Evolutionary conservation across 1,139 yeast genomes (phyloP).

Genomic region (Suhomyces choctaworum): DNA sequence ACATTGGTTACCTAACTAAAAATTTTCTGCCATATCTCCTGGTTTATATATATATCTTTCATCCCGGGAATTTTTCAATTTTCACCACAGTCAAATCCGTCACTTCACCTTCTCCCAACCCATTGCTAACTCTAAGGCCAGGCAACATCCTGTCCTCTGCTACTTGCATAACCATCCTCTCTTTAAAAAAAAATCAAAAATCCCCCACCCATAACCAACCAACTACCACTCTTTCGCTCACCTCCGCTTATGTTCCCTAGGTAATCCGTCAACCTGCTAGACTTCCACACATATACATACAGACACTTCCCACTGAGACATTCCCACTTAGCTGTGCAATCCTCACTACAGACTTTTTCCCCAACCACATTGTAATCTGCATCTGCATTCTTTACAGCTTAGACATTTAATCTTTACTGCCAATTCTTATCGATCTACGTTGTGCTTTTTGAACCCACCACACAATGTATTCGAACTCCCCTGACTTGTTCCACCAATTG

Average conservation of each 20-base stretch:
- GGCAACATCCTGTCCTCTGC: conserved; percentile 6
- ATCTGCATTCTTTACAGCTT: neutral
- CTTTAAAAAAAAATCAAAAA: too few species aligned
- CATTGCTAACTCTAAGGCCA: conserved; percentile 9
- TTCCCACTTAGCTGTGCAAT: neutral
- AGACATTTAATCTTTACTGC: too few species aligned
- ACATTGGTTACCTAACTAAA: conserved; percentile 3
- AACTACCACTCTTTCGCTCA: conserved; percentile 1
- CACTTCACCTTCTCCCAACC: conserved; percentile 1
- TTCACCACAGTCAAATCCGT: neutral
- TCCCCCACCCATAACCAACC: too few species aligned
- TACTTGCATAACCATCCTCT: conserved; percentile 8
- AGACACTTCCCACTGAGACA: neutral
- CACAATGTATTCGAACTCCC: conserved; percentile 23
- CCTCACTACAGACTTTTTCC: neutral
- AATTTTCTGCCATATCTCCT: conserved; percentile 7
- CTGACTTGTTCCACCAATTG: conserved; percentile 41
- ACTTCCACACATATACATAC: too few species aligned
- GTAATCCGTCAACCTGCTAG: too few species aligned
- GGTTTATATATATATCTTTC: conserved; percentile 12
- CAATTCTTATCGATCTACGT: too few species aligned
- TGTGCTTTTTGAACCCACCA: too few species aligned
- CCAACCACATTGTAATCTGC: neutral
- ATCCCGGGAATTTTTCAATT: conserved; percentile 3
- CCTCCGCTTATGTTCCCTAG: conserved; percentile 6